Evolutionary conservation across 225 moss, liverwort and hornwort genomes (phyloP).

Genomic region (Bryoerythrophyllum caledonicum): DNA sequence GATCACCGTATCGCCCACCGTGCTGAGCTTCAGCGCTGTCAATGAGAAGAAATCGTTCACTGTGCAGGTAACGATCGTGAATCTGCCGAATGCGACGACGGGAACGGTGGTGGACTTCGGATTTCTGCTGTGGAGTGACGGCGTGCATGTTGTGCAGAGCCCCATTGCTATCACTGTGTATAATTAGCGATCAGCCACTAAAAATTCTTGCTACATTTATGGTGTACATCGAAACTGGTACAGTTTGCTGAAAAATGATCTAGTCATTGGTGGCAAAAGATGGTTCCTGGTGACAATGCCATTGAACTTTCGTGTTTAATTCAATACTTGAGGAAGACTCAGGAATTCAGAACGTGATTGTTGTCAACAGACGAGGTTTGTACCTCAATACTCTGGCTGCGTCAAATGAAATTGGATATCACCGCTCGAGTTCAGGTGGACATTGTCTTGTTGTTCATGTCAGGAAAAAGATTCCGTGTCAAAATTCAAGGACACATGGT

Average conservation of each 20-base stretch:
- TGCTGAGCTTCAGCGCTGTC: slow-evolving; percentile 21
- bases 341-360: neutral
- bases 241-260: neutral
- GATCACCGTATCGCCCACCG: slow-evolving; percentile 30
- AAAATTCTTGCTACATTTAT: no score
- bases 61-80: slow-evolving; percentile 14
- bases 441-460: no score
- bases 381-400: no score
- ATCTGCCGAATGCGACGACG: neutral
- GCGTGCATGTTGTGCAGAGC: slow-evolving; percentile 24
- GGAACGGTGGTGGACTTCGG: neutral
- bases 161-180: slow-evolving; percentile 31
- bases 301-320: neutral
- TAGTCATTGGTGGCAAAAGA: neutral
- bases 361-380: neutral
- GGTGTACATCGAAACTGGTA: no score
- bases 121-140: slow-evolving; percentile 29
- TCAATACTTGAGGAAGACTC: neutral
- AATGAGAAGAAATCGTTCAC: slow-evolving; percentile 27
- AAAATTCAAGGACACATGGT: no score
- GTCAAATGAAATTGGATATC: no score
- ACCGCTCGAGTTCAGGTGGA: no score
- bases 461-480: no score
- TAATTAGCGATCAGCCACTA: neutral
- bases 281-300: no score